These are phyloP conservation scores for Silene coronaria DNA, from an alignment of 179 eudicot species.

Conservation along the genomic window DNA sequence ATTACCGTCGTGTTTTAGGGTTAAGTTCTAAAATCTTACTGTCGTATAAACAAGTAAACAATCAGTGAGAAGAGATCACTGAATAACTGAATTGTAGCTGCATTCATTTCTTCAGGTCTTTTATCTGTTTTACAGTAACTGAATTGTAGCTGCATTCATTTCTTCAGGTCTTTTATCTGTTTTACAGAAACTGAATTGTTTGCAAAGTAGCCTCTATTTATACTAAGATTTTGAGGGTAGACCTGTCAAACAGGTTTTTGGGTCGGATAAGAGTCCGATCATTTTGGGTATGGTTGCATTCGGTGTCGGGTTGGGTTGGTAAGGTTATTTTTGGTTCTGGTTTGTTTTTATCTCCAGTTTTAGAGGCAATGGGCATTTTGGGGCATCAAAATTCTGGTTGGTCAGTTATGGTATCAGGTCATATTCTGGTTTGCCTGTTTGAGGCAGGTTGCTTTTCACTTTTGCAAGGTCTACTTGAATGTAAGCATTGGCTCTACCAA, in stretches of 20 bases:
- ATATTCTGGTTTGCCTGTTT: no score
- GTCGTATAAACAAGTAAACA: neutral
- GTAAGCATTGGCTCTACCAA: no score
- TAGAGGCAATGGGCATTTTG: no score
- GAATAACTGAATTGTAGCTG: neutral
- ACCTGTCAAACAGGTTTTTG: neutral
- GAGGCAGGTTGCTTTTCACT: no score
- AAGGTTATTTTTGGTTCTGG: no score
- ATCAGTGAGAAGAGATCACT: neutral
- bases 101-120: neutral
- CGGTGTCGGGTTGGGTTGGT: no score
- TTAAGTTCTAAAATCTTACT: no score
- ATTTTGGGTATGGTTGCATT: no score
- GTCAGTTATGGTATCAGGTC: neutral
- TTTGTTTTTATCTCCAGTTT: no score
- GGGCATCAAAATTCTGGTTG: neutral
- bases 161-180: neutral
- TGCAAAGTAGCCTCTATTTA: neutral
- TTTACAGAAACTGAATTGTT: neutral
- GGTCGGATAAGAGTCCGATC: no score
- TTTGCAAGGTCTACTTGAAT: no score
- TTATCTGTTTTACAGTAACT: neutral
- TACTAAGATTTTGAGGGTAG: neutral
- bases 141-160: neutral
- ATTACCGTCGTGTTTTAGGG: no score